Percentiles rank a stretch among this genome's conserved stretches.
These are phyloP conservation scores for Colletotrichum eremochloae DNA, from an alignment of 2,329 filamentous ascomycete species.

Conservation along the genomic window DNA sequence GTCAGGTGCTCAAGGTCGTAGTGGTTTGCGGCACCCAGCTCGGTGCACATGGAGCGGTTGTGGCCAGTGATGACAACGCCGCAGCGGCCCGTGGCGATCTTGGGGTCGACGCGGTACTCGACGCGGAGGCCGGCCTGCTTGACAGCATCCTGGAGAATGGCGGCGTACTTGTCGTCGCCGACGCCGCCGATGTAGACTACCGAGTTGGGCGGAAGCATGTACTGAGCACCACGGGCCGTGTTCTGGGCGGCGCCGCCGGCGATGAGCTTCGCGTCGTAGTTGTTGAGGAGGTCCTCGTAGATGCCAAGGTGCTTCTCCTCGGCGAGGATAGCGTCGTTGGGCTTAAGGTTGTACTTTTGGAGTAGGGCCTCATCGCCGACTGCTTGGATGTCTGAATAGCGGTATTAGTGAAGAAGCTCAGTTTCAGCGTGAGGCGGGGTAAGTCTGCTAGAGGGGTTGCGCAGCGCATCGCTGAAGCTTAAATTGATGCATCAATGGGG, in stretches of 20 bases:
- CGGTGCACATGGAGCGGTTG: constrained; percentile 94
- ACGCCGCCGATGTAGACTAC: constrained; percentile 95
- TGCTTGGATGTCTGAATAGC: constrained; percentile 85
- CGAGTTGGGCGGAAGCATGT: constrained; percentile 90
- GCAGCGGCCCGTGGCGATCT: constrained; percentile 89
- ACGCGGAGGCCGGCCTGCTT: constrained; percentile 89
- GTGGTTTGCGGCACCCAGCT: constrained; percentile 95
- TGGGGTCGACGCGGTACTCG: constrained; percentile 92
- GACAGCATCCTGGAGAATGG: constrained; percentile 88
- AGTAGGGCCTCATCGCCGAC: constrained; percentile 85
- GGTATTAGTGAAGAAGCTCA: constrained; percentile 18
- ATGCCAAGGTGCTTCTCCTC: constrained; percentile 90
- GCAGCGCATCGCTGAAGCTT: constrained; percentile 17
- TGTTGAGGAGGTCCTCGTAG: constrained; percentile 94
- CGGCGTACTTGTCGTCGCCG: constrained; percentile 95
- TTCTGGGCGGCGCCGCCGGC: constrained; percentile 98
- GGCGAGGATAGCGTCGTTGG: constrained; percentile 97
- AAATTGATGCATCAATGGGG: constrained; percentile 1
- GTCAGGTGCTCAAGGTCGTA: constrained; percentile 96
- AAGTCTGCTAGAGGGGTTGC: constrained; percentile 10
- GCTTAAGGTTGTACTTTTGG: constrained; percentile 92
- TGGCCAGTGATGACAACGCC: constrained; percentile 97
- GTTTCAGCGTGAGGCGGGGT: constrained; percentile 38
- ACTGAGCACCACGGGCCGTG: constrained; percentile 95
- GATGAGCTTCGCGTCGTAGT: constrained; percentile 93